phyloP scores from a whole-genome alignment of 164 flowering plant species.

The Nelumbo lutea region DNA sequence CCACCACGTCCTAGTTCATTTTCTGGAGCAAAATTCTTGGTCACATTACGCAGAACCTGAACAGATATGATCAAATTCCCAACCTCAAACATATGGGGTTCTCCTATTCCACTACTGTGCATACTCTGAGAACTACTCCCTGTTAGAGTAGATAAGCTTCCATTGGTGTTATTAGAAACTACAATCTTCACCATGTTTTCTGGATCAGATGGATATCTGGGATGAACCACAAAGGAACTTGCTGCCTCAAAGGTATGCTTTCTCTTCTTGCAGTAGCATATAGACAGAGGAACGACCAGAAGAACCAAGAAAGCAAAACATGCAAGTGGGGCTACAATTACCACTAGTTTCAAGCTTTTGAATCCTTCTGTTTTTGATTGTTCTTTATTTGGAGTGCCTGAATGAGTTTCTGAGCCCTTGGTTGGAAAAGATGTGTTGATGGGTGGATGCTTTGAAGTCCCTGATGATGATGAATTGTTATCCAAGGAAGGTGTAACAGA shows the following conservation, averaged over 20 bases:
- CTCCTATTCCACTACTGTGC: constrained; percentile 25
- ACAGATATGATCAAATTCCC: constrained; percentile 59
- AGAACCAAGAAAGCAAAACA: constrained; percentile 19
- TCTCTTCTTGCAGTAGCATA: constrained; percentile 36
- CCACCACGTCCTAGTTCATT: constrained; percentile 82
- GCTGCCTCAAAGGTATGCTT: constrained; percentile 26
- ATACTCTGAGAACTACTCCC: constrained; percentile 34
- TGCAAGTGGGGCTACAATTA: constrained; percentile 29
- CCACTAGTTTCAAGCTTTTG: constrained; percentile 10
- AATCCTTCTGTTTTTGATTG: no score
- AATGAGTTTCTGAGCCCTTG: neutral
- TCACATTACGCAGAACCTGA: constrained; percentile 63
- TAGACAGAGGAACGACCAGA: constrained; percentile 19
- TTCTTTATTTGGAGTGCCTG: no score
- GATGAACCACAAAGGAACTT: constrained; percentile 43
- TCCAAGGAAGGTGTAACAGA: constrained; percentile 15
- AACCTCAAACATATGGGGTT: constrained; percentile 40
- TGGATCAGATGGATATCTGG: constrained; percentile 54
- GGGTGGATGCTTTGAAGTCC: constrained; percentile 15
- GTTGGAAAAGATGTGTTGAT: constrained; percentile 10
- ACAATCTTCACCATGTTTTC: constrained; percentile 46
- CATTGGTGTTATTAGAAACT: constrained; percentile 32
- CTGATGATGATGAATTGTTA: constrained; percentile 15
- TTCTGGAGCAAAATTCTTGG: constrained; percentile 54
- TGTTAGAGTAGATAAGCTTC: constrained; percentile 27